A percentile compares a stretch with the other conserved stretches of the same genome.
Evolutionary conservation across 495 filamentous ascomycete species (phyloP).

Genomic region (Aspergillus indologenus): DNA sequence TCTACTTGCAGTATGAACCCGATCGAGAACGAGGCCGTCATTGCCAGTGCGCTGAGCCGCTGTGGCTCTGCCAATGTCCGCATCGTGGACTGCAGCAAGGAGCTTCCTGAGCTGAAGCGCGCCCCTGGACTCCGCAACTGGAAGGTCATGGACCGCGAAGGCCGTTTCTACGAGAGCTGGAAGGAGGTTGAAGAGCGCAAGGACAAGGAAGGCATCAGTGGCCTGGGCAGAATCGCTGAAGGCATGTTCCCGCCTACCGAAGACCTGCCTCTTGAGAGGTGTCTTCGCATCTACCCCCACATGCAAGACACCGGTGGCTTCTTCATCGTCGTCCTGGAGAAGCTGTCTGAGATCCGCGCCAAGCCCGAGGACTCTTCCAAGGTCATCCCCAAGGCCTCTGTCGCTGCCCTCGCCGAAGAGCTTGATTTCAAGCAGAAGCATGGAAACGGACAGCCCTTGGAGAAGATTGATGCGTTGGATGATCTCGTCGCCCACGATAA

Average conservation of each 20-base stretch:
- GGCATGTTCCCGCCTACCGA: conserved; percentile 78
- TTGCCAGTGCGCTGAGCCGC: conserved; percentile 79
- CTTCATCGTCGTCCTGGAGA: conserved; percentile 94
- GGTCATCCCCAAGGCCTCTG: conserved; percentile 48
- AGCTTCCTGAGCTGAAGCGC: conserved; percentile 73
- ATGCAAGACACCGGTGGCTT: conserved; percentile 95
- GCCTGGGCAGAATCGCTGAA: conserved; percentile 61
- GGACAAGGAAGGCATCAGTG: conserved; percentile 52
- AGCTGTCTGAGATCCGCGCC: conserved; percentile 80
- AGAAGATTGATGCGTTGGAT: conserved; percentile 52
- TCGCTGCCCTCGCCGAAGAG: conserved; percentile 55
- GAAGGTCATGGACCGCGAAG: conserved; percentile 85
- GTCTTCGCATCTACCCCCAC: conserved; percentile 92
- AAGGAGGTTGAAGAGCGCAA: conserved; percentile 68
- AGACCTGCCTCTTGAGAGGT: conserved; percentile 75
- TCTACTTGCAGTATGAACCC: conserved; percentile 99
- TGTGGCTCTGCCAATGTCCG: conserved; percentile 79
- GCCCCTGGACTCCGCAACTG: conserved; percentile 68
- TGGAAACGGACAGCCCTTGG: conserved; percentile 32
- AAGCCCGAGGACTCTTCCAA: conserved; percentile 69
- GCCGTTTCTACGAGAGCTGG: conserved; percentile 71
- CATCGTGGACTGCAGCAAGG: conserved; percentile 75
- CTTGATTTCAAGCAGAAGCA: conserved; percentile 48
- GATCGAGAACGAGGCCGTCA: conserved; percentile 93
- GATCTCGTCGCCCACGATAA: conserved; percentile 39